Base-by-base conservation (phyloP, 106 monocot species). In the Platanthera zijinensis region DNA sequence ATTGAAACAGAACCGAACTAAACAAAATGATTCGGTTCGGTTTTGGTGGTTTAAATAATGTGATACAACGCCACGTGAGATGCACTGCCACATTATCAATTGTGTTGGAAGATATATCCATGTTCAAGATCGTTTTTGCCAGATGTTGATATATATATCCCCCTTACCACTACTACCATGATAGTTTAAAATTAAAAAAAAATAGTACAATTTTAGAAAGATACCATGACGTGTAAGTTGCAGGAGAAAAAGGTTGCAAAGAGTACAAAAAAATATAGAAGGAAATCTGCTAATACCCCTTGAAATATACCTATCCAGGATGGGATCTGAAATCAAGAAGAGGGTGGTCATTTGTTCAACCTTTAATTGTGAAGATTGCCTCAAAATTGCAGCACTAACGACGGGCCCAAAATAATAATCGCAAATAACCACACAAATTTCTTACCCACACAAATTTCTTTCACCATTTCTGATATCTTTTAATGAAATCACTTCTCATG, bases 121-220 rank as follows among this genome's bases (percentile, higher is more conserved):
- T 61, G 80, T 83, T 76, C 78, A 74, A 77, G 83, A 71, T 75
- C 64, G 80, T 87, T 85, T 72, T 80, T 81, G 72, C 78, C 86
- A 73, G 79, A 84, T 74, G 72, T 78, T 53, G 76, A 78, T 39
- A 81, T 84, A 66, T 50, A 72, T 72, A 72, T 73, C 82, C 59
- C 96, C 85, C 96, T 97, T n/a, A n/a, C n/a, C n/a, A n/a, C n/a
- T n/a, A n/a, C n/a, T 97, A 97, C 96, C 87, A 91, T 91, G 96
- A 93, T 85, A 87, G 64, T 83, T 86, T 77, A 69, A 66, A 64
- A 66, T 76, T 70, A n/a, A n/a, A n/a, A n/a, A 73, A 45, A 51
- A 82, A 73, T 59, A 79, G 79, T 69, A 82, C 52, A 80, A 73
- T 64, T 50, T 63, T 61, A 69, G 30, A 73, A 82, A 76, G 68